Base-by-base conservation (phyloP, 2,329 filamentous ascomycete species). In the Cercospora brassicicola region DNA sequence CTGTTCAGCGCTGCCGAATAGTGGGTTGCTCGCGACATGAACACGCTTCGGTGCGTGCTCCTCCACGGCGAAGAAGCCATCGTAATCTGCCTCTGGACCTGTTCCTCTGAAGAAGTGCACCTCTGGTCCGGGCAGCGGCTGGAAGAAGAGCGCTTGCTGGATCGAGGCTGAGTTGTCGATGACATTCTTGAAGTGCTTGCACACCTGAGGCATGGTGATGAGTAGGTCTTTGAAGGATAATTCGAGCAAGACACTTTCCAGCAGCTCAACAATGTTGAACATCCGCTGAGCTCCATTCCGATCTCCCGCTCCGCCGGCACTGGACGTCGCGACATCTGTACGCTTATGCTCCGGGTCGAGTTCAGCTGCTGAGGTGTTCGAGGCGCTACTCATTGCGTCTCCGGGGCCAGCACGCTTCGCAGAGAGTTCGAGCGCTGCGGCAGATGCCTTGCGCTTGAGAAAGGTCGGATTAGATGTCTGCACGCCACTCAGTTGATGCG, bases 141-240 rank as follows among this genome's bases (percentile, higher is more conserved):
- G 20, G 56, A 71, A 53, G 59, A 67, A 69, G 18, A 71, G 67
- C 20, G 59, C 63, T 36, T 65, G 31, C 57, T 70, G 69, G 7
- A 71, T 59, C 6, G 53, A 48, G 4, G 20, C 5, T 9, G 68
- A 70, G 3, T 39, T 36, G 3, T 61, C 62, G 9, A 72, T 33
- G 26, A 39, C 59, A n/a, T 64, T 39, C 20, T 66, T 59, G 39
- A 65, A 72, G 7, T 56, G 59, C 7, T 39, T 67, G 45, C 66
- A 71, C 15, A 67, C 67, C 28, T 62, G 36, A 13, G 59, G 60
- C 13, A 23, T 7, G 48, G 11, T n/a, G 23, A 55, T 15, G 48
- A 55, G 48, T 15, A 55, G 7, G 5, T 55, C 23, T n/a, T 28
- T 28, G 23, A 55, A 55, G 15, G 48, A 26, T 9, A 55, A 26